Conservation (phyloP, 768 basidiomycete genomes). For the Mycena vitilis region DNA sequence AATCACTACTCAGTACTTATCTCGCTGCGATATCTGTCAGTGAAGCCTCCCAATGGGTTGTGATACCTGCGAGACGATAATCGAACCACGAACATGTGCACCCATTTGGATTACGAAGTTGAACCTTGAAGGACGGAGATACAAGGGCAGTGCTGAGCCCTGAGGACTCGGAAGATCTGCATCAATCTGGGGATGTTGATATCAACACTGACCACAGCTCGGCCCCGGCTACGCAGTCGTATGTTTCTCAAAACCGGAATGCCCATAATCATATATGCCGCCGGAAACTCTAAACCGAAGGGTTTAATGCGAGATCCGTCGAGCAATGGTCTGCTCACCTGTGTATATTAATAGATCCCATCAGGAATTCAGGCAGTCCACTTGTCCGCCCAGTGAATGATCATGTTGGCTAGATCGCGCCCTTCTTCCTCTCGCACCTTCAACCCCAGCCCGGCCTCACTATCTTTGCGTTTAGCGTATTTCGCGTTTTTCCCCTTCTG, state of each 20-base stretch:
- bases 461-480: constrained; percentile 57
- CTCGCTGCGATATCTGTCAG: background rate
- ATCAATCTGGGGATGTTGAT: background rate
- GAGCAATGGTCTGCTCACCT: too few relatives aligned
- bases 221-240: background rate
- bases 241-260: background rate
- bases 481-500: constrained; percentile 59
- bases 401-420: constrained; percentile 55
- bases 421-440: constrained; percentile 57
- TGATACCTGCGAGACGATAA: background rate
- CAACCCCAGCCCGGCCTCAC: constrained; percentile 49
- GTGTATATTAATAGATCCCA: too few relatives aligned
- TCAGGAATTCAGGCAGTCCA: constrained; percentile 34
- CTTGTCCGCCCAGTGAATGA: constrained; percentile 63
- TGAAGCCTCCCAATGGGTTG: background rate
- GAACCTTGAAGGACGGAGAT: too few relatives aligned
- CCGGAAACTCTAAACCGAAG: background rate
- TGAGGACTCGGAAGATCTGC: background rate
- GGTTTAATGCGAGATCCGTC: too few relatives aligned
- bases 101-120: background rate
- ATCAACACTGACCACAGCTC: background rate
- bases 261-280: background rate
- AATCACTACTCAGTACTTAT: constrained; percentile 22
- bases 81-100: constrained; percentile 17
- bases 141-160: background rate